Conservation (phyloP, 805 yeast genomes). For the Wickerhamiella spandovensis region DNA sequence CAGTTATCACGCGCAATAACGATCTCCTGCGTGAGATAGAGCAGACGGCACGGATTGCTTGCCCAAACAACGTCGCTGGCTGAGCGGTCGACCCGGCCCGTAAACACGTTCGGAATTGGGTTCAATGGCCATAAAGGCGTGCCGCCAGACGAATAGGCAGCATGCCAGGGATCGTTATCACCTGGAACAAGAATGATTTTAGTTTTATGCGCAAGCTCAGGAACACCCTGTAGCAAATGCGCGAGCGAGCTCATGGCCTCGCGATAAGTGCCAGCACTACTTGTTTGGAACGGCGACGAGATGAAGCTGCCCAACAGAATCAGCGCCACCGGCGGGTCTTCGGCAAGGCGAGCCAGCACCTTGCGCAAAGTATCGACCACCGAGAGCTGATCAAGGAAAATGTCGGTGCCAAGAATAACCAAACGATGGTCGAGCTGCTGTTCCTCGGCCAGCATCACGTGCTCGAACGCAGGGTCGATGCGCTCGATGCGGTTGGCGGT, state of each 20-base stretch:
- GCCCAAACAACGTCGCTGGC: constrained; percentile 43
- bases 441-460: constrained; percentile 41
- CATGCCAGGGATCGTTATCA: constrained; percentile 85
- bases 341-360: constrained; percentile 42
- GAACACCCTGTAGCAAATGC: constrained; percentile 43
- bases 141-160: constrained; percentile 46
- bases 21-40: constrained; percentile 74
- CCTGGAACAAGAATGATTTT: constrained; percentile 76
- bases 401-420: constrained; percentile 61
- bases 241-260: constrained; percentile 65
- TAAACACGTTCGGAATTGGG: constrained; percentile 58
- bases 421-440: constrained; percentile 44
- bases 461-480: constrained; percentile 47
- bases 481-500: constrained; percentile 25
- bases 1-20: constrained; percentile 61
- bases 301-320: constrained; percentile 73
- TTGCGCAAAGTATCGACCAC: constrained; percentile 53
- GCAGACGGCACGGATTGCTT: constrained; percentile 68
- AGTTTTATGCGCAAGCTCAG: constrained; percentile 36
- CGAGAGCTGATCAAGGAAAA: constrained; percentile 47
- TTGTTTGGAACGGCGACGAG: constrained; percentile 40
- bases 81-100: constrained; percentile 45
- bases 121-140: constrained; percentile 55
- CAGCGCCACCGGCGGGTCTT: constrained; percentile 51
- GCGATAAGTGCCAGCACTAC: constrained; percentile 37